These are phyloP conservation scores for Penicillium sp. DNA, from an alignment of 2,329 filamentous ascomycete species.

Conservation along the genomic window DNA sequence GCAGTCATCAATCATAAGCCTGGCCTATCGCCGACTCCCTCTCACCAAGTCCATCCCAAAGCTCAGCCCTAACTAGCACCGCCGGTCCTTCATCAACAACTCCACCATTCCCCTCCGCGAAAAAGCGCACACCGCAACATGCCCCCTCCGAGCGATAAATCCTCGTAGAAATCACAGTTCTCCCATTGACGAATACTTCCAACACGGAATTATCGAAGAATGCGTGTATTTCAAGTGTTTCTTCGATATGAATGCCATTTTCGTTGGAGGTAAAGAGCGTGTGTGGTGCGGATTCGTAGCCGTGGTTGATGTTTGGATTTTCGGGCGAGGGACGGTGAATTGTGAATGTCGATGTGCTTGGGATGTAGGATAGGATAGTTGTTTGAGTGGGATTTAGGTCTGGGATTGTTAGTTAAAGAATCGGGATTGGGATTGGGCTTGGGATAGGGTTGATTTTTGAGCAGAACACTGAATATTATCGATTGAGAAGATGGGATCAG, in stretches of 20 bases:
- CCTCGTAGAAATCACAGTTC: conserved; percentile 48
- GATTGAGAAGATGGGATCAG: too few species aligned
- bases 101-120: conserved; percentile 18
- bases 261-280: conserved; percentile 49
- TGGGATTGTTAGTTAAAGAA: not conserved
- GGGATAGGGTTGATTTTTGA: too few species aligned
- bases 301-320: conserved; percentile 43
- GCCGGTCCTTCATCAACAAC: not conserved
- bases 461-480: too few species aligned
- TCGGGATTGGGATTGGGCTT: too few species aligned
- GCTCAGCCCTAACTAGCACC: conserved; percentile 24
- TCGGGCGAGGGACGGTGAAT: conserved; percentile 41
- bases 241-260: conserved; percentile 30
- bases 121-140: conserved; percentile 28
- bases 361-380: conserved; percentile 48
- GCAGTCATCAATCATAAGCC: not conserved
- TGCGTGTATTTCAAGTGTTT: conserved; percentile 46
- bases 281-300: conserved; percentile 46
- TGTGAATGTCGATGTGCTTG: conserved; percentile 45
- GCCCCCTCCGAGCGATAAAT: conserved; percentile 35
- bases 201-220: conserved; percentile 50
- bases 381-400: conserved; percentile 29
- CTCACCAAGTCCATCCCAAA: conserved; percentile 33
- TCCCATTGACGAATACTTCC: conserved; percentile 52
- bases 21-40: not conserved